Conservation (phyloP, 2,329 filamentous ascomycete genomes). For the Zasmidium citrigriseum region DNA sequence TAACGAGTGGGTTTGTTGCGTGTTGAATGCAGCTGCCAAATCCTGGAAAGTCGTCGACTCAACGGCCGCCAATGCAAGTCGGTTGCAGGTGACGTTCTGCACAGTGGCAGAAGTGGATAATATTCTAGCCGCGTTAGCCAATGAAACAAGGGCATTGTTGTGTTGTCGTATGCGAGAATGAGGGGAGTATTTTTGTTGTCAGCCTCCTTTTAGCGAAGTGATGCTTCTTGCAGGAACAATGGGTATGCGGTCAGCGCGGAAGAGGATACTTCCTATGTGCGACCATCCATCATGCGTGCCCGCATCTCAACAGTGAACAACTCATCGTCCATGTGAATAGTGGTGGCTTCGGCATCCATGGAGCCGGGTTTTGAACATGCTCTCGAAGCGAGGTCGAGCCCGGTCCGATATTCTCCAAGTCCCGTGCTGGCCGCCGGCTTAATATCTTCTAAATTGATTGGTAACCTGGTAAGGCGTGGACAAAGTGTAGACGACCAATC, state of each 20-base stretch:
- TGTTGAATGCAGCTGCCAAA: background rate
- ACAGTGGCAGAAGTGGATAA: background rate
- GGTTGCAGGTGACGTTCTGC: background rate
- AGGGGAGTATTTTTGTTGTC: background rate
- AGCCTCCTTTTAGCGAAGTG: too few relatives aligned
- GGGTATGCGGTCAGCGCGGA: background rate
- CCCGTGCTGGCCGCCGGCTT: constrained; percentile 3
- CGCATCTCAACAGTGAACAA: background rate
- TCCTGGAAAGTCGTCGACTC: background rate
- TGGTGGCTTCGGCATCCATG: background rate
- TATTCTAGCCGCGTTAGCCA: background rate
- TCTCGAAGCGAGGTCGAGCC: background rate
- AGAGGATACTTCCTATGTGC: background rate
- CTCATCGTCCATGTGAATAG: background rate
- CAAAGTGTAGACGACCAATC: background rate
- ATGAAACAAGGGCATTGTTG: background rate
- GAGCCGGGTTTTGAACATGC: background rate
- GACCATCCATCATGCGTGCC: background rate
- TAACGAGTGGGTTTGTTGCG: background rate
- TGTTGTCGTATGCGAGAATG: background rate
- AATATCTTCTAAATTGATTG: constrained; percentile 5
- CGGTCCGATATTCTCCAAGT: constrained; percentile 2
- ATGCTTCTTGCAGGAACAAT: too few relatives aligned
- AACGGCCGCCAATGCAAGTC: background rate
- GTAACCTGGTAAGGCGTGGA: constrained; percentile 1